Percentiles rank a stretch among this genome's conserved stretches.
phyloP scores from a whole-genome alignment of 148 eudicot genomes.

The Chenopodium berlandieri region DNA sequence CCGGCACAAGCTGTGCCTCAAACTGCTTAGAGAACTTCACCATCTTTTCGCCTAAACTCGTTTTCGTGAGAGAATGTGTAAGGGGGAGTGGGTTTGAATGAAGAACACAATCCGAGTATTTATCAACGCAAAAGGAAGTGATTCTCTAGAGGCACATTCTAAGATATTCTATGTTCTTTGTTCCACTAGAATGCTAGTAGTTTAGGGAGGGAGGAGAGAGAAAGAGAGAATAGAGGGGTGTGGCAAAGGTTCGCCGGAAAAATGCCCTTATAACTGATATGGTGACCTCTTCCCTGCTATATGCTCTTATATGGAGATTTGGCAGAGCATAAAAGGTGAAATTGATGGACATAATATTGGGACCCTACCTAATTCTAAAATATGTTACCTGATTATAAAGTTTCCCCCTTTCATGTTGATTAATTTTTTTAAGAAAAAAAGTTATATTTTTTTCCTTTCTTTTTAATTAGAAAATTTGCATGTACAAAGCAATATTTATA shows the following conservation, averaged over 20 bases:
- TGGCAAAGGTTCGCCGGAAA: slow-evolving; percentile 42
- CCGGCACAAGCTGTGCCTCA: slow-evolving; percentile 85
- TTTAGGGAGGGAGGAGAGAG: not conserved
- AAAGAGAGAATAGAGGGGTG: slow-evolving; percentile 21
- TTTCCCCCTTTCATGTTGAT: not conserved
- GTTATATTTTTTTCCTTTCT: not conserved
- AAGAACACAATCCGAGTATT: slow-evolving; percentile 35
- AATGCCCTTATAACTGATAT: slow-evolving; percentile 16
- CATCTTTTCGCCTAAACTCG: slow-evolving; percentile 27
- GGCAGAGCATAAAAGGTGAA: not conserved
- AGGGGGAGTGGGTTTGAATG: slow-evolving; percentile 46
- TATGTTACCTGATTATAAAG: slow-evolving; percentile 15
- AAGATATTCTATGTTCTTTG: slow-evolving; percentile 45
- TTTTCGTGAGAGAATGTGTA: slow-evolving; percentile 8
- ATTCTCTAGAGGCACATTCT: slow-evolving; percentile 65
- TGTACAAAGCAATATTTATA: too few relatives aligned
- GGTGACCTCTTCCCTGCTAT: slow-evolving; percentile 10
- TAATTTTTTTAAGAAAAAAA: not conserved
- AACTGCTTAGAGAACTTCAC: slow-evolving; percentile 83
- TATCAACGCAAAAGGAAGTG: slow-evolving; percentile 35
- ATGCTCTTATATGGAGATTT: slow-evolving; percentile 28
- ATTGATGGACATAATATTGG: slow-evolving; percentile 16
- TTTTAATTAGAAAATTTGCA: not conserved
- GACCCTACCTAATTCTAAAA: slow-evolving; percentile 25
- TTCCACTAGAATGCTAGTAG: slow-evolving; percentile 39